Conservation (phyloP, 805 yeast genomes). For the Candida pini region DNA sequence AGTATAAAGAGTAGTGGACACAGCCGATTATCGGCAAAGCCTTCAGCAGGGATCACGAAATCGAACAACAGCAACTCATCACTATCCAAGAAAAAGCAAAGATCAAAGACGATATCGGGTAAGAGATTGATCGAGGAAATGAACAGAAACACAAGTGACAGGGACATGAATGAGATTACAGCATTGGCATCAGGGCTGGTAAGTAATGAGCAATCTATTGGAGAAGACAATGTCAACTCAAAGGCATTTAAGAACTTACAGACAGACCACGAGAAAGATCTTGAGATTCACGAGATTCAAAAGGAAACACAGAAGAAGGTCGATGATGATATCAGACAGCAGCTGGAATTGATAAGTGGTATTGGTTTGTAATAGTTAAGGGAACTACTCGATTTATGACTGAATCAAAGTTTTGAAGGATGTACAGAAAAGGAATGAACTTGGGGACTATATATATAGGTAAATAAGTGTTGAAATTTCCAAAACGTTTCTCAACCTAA, state of each 20-base stretch:
- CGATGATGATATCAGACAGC: constrained; percentile 38
- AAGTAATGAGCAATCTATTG: background rate
- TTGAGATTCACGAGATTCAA: constrained; percentile 15
- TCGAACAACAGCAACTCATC: background rate
- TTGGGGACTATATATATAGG: too few relatives aligned
- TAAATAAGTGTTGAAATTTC: too few relatives aligned
- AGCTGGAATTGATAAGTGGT: constrained; percentile 43
- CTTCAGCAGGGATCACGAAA: constrained; percentile 2
- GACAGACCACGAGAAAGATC: constrained; percentile 36
- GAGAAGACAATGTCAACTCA: constrained; percentile 3
- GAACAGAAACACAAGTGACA: constrained; percentile 18
- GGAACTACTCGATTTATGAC: too few relatives aligned
- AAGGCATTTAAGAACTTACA: constrained; percentile 32
- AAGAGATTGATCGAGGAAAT: constrained; percentile 23
- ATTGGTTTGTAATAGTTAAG: constrained; percentile 29
- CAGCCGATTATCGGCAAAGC: too few relatives aligned
- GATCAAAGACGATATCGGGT: constrained; percentile 17
- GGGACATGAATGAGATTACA: constrained; percentile 17
- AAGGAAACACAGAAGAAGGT: constrained; percentile 27
- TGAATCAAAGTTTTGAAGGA: too few relatives aligned
- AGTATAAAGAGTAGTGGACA: too few relatives aligned
- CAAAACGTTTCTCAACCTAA: too few relatives aligned
- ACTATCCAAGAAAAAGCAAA: constrained; percentile 19
- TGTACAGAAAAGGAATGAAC: too few relatives aligned
- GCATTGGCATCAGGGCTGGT: constrained; percentile 4